Base-by-base conservation (phyloP, 805 yeast genomes). In the Soucietia sequanensis region DNA sequence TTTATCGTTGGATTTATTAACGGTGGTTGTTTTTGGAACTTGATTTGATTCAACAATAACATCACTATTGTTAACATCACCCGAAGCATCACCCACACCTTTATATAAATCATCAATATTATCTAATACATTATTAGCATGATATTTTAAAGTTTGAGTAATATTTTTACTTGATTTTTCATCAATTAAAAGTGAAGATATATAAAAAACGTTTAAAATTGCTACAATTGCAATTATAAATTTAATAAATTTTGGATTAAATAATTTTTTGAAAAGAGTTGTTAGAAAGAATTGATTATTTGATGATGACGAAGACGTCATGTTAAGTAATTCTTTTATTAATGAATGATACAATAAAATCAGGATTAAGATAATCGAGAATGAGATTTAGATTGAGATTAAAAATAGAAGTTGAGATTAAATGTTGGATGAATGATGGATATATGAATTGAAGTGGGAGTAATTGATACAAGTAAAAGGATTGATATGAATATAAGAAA, bases 151-250 rank as follows among this genome's bases (percentile, higher is more conserved):
- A 14, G 36, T 37, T 31, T 21, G 22, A n/a, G 38, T 41, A 11
- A 44, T 16, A 6, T 30, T 22, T 6, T 17, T 26, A 14, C 43
- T 34, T 16, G 46, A 34, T n/a, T 39, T 30, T 24, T 41, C 47
- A 27, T 44, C 49, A 15, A 45, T 23, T 20, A 50, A 27, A 24
- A 47, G 37, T 10, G 46, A 31, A n/a, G 52, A 24, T 11, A 48
- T 36, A 33, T 48, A 50, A 14, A 50, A 35, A 4, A 49, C 36
- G 33, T 50, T 50, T 5, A 42, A 30, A 11, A 47, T 18, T 13
- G 47, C 47, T 13, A 50, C 35, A 12, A 47, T 27, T 8, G 47
- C 43, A 12, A 50, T 33, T 18, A 49, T 33, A n/a, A 46, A 39
- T 33, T 49, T 50, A 27, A 49, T 34, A 12, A 44, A 21, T 31